Evolutionary conservation across 1,284 basidiomycete species (phyloP), one percentile per base, ranked within the genome.

Genomic region (Microbotryum scabiosae): DNA sequence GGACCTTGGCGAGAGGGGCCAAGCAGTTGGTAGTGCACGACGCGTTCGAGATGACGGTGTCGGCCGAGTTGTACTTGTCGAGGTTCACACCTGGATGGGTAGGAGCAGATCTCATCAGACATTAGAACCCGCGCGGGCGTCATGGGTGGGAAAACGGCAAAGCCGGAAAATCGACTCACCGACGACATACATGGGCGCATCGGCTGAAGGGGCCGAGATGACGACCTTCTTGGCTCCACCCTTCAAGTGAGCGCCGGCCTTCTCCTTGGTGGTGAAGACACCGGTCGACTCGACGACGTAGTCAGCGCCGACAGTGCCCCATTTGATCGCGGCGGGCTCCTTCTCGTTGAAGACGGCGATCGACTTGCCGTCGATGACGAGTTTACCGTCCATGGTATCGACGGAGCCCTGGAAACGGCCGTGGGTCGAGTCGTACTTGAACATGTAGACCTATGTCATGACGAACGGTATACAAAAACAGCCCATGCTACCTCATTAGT

Each of bases 1-100:
- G 82, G 76, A 97, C 87, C 84, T 98, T 98, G 78, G 94, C 94
- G 66, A 99, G 85, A 68, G 96, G 93, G 44, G 96, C 96, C 67
- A 99, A 84, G 79, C 92, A 96, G 86, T 99, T 98, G 79, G 94
- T 99, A 57, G 94, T 99, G 85, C 94, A 99, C 50, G 93, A 97
- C 43, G 94, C 94, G 79, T 99, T 99, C 71, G 94, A 99, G 78
- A 98, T 70, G 76, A 97, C 88, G 68, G 83, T 82, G 82, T 91
- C 85, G 77, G 88, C 87, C 73, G 92, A 79, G 78, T 97, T 86
- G 80, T 99, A 99, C 45, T 80, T 72, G 70, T 97, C 91, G 67
- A 97, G 85, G 83, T 99, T 98, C 78, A 98, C 94, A 82, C 94
- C 94, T 66, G 56, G n/a, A 21, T 30, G 10, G 32, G 21, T 56